These are phyloP conservation scores for Metschnikowia gruessii DNA, from an alignment of 805 yeast genomes.

Conservation along the genomic window DNA sequence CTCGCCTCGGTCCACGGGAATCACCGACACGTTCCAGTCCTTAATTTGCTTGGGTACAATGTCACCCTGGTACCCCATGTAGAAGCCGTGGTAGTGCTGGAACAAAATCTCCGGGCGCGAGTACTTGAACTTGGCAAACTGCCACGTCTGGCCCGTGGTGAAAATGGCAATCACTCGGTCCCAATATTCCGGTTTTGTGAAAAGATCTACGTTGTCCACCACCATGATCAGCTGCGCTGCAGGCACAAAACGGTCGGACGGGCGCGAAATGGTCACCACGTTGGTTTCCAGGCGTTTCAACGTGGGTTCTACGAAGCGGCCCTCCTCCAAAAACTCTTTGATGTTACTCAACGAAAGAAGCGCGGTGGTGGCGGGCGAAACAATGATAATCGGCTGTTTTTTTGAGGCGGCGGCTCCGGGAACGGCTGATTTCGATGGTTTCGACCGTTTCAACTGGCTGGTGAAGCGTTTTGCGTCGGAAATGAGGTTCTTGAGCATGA, in stretches of 20 bases:
- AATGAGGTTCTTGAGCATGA: slow-evolving; percentile 65
- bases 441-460: slow-evolving; percentile 43
- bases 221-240: slow-evolving; percentile 68
- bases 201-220: slow-evolving; percentile 81
- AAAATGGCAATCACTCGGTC: slow-evolving; percentile 92
- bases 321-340: slow-evolving; percentile 58
- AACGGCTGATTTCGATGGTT: slow-evolving; percentile 10
- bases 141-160: slow-evolving; percentile 98
- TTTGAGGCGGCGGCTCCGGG: slow-evolving; percentile 17
- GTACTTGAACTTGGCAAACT: slow-evolving; percentile 84
- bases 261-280: slow-evolving; percentile 52
- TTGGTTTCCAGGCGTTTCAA: slow-evolving; percentile 32
- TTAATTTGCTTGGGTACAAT: slow-evolving; percentile 68
- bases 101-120: slow-evolving; percentile 75
- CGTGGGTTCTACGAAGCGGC: slow-evolving; percentile 59
- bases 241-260: slow-evolving; percentile 47
- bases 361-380: slow-evolving; percentile 46
- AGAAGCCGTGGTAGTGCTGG: slow-evolving; percentile 81
- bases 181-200: slow-evolving; percentile 94
- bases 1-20: slow-evolving; percentile 70
- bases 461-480: slow-evolving; percentile 64
- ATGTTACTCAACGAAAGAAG: slow-evolving; percentile 39
- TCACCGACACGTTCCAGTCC: slow-evolving; percentile 85
- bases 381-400: slow-evolving; percentile 43
- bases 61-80: slow-evolving; percentile 74